phyloP scores from a whole-genome alignment of 768 basidiomycete genomes.

The Mycena latifolia region DNA sequence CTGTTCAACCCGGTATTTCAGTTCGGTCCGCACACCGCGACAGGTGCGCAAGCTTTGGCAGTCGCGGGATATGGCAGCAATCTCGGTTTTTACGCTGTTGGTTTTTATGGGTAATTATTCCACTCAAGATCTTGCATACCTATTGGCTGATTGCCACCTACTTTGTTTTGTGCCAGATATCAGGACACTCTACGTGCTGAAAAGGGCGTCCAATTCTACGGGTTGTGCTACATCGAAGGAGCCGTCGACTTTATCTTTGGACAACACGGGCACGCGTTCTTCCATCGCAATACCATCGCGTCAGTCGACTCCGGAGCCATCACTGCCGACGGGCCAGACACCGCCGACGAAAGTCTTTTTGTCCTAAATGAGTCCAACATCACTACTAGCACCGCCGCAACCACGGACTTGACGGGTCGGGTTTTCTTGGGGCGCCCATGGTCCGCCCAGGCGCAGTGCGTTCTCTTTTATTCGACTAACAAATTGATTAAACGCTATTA shows the following conservation, averaged over 20 bases:
- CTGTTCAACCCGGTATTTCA: neutral
- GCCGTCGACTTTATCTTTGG: conserved; percentile 45
- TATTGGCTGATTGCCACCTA: too few relatives aligned
- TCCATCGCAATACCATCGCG: conserved; percentile 43
- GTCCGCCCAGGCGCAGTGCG: conserved; percentile 35
- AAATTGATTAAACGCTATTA: neutral
- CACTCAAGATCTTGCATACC: neutral
- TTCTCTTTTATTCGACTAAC: neutral
- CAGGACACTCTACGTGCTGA: conserved; percentile 42
- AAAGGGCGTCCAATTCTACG: conserved; percentile 40
- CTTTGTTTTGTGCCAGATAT: conserved; percentile 5
- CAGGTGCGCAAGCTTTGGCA: conserved; percentile 41
- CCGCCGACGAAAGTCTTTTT: conserved; percentile 32
- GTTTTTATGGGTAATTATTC: conserved; percentile 36
- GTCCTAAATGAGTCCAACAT: conserved; percentile 41
- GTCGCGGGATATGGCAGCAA: conserved; percentile 43
- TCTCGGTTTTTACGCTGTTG: conserved; percentile 41
- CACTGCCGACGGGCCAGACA: conserved; percentile 41
- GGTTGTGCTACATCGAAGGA: conserved; percentile 41
- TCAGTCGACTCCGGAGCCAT: conserved; percentile 41
- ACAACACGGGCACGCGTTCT: conserved; percentile 39
- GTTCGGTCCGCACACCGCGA: conserved; percentile 30
- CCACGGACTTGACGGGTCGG: conserved; percentile 31
- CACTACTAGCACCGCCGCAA: conserved; percentile 35
- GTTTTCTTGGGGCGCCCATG: conserved; percentile 40